Evolutionary conservation across 2,329 filamentous ascomycete species (phyloP).

Genomic region (Epichloe brachyelytri): DNA sequence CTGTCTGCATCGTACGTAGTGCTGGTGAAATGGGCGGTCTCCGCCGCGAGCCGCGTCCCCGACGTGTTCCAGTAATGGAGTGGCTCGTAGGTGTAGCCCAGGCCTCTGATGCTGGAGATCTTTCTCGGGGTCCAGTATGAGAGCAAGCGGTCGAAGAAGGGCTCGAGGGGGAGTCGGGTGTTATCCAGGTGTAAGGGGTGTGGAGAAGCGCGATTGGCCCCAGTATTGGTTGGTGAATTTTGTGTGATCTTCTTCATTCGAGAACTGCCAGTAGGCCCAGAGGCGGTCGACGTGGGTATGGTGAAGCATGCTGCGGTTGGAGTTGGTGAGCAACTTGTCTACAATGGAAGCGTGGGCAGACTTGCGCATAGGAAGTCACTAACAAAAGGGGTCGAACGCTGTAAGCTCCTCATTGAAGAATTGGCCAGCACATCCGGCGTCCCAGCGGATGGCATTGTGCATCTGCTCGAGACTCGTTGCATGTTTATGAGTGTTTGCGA

Average conservation of each 20-base stretch:
- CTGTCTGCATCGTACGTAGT: conserved; percentile 14
- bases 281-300: conserved; percentile 51
- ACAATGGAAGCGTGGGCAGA: background rate
- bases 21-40: conserved; percentile 22
- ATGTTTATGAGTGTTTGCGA: conserved; percentile 20
- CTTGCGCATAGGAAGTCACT: conserved; percentile 5
- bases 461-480: conserved; percentile 30
- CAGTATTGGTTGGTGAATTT: conserved; percentile 29
- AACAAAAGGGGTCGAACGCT: conserved; percentile 34
- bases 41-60: conserved; percentile 15
- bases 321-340: background rate
- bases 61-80: conserved; percentile 23
- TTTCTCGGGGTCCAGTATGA: conserved; percentile 29
- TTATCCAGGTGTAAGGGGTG: conserved; percentile 26
- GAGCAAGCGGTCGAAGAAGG: conserved; percentile 30
- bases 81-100: conserved; percentile 28
- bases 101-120: conserved; percentile 18
- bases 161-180: conserved; percentile 32
- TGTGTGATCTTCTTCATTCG: conserved; percentile 9
- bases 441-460: conserved; percentile 30
- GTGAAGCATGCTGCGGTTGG: conserved; percentile 26
- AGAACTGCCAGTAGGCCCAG: conserved; percentile 34
- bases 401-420: conserved; percentile 27
- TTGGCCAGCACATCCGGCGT: conserved; percentile 26
- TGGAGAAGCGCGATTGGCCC: conserved; percentile 26